Evolutionary conservation across 345 rosid species (phyloP).

Genomic region (Kernera saxatilis): DNA sequence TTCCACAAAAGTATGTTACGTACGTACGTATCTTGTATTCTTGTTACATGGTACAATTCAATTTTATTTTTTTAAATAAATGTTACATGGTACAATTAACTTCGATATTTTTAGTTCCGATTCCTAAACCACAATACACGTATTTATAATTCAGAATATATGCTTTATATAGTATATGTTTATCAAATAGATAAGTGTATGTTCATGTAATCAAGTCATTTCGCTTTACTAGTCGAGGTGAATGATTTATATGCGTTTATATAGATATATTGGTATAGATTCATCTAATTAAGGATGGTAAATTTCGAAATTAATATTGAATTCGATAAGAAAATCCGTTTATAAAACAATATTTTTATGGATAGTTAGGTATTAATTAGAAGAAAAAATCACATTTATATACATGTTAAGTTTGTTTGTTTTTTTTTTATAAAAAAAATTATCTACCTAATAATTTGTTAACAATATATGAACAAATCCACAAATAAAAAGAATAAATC

Average conservation of each 20-base stretch:
- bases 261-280: background rate
- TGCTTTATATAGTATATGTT: background rate
- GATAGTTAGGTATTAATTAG: background rate
- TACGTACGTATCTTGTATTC: too few relatives aligned
- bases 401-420: too few relatives aligned
- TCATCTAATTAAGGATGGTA: background rate
- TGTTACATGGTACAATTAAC: background rate
- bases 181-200: background rate
- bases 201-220: background rate
- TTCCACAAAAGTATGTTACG: background rate
- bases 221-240: background rate
- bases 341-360: background rate
- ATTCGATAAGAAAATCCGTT: background rate
- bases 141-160: background rate
- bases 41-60: background rate
- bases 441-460: background rate
- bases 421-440: background rate
- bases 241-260: background rate
- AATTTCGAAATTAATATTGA: background rate
- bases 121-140: background rate
- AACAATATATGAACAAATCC: background rate
- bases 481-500: background rate
- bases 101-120: background rate
- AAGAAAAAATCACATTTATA: background rate
- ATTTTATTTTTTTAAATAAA: too few relatives aligned